phyloP scores from a whole-genome alignment of 345 rosid species.

The Ceriops zippeliana region DNA sequence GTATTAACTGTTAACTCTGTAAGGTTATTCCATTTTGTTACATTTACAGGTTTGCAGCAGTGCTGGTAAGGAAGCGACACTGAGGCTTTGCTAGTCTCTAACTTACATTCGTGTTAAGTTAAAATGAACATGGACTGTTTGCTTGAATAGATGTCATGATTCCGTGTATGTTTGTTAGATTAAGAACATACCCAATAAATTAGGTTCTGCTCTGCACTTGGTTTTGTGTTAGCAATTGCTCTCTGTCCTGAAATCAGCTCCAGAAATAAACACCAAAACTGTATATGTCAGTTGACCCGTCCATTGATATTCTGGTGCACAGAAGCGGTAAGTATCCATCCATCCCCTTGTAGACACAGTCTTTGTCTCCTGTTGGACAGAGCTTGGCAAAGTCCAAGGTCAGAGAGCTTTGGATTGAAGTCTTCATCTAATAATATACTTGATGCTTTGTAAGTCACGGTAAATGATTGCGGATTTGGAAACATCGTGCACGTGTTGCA shows the following conservation, averaged over 20 bases:
- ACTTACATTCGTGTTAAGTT: too few relatives aligned
- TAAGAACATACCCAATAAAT: slow-evolving; percentile 39
- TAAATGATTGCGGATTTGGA: slow-evolving; percentile 49
- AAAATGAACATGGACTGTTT: too few relatives aligned
- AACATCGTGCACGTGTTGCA: slow-evolving; percentile 43
- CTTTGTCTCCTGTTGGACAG: slow-evolving; percentile 52
- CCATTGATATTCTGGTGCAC: slow-evolving; percentile 53
- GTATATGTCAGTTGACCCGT: slow-evolving; percentile 48
- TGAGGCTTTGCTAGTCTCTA: too few relatives aligned
- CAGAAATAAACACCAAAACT: slow-evolving; percentile 52
- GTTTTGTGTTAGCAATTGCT: slow-evolving; percentile 39
- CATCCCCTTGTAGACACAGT: slow-evolving; percentile 52
- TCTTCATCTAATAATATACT: slow-evolving; percentile 45
- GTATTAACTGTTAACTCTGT: too few relatives aligned
- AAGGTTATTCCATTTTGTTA: too few relatives aligned
- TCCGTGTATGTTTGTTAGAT: too few relatives aligned
- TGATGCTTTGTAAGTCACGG: slow-evolving; percentile 51
- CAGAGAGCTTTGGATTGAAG: slow-evolving; percentile 51
- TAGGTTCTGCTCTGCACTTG: slow-evolving; percentile 44
- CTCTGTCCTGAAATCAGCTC: slow-evolving; percentile 54
- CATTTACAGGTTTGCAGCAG: too few relatives aligned
- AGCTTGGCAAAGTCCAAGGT: slow-evolving; percentile 55
- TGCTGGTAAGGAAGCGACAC: too few relatives aligned
- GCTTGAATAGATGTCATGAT: too few relatives aligned
- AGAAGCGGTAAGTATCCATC: slow-evolving; percentile 59